Evolutionary conservation across 305 asterid species (phyloP), one percentile per base, ranked within the genome.

Genomic region (Solanum chacoense): DNA sequence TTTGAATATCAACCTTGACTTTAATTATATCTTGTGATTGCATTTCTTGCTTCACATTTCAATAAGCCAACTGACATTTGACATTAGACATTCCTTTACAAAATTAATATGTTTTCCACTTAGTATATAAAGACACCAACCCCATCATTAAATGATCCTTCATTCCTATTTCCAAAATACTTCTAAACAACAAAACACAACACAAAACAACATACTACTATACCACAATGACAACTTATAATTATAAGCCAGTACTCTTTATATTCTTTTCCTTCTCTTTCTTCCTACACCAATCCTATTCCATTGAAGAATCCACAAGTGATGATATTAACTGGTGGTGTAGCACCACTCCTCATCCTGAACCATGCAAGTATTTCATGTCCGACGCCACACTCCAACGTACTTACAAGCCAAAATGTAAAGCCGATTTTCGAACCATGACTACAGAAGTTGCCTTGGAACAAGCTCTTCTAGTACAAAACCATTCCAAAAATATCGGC

Each of bases 281-380:
- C 37, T 26, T 83, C 29, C 29, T 29, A 10, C 72, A 83, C 7
- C 72, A 29, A 29, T 45, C 86, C 38, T 45, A 45, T 26, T 67
- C 92, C 18, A 24, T 24, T 14, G 89, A 12, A 83, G 92, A 74
- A 18, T 87, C 90, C 65, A 12, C 67, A 45, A 89, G 83, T 22
- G 85, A 89, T 31, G 92, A 74, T 84, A 95, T 95, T 50, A 45
- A 81, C 16, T 35, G 89, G 91, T 96, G 98, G 98, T 96, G 99
- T 93, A 85, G 37, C 91, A 87, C 90, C 35, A 93, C 98, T 0
- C 98, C 99, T 11, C 94, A 96, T 88, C 97, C 98, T 0, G 88
- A 91, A 10, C 88, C 92, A 0, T 96, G 99, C 89, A 93, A 81
- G 42, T 86, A 90, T 87, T 92, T 90, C 95, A 90, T 95, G 96